A percentile compares a stretch with the other conserved stretches of the same genome.
Evolutionary conservation across 1,139 yeast genomes (phyloP).

Genomic region (Yamadazyma buinensis): DNA sequence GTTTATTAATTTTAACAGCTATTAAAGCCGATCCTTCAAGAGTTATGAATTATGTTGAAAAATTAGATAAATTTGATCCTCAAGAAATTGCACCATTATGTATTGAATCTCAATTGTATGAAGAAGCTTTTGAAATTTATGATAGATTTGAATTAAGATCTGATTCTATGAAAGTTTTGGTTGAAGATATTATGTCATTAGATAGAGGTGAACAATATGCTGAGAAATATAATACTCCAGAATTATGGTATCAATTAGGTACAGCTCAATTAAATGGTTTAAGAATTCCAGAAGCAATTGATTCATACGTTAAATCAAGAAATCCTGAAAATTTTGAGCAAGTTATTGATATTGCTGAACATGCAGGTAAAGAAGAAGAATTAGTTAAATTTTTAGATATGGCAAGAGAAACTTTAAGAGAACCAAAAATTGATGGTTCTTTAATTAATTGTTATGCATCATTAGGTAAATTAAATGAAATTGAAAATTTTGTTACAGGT

Average conservation of each 20-base stretch:
- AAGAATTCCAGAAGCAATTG: slow-evolving; percentile 87
- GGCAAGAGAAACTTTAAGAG: slow-evolving; percentile 94
- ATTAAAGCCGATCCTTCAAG: slow-evolving; percentile 90
- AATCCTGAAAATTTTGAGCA: slow-evolving; percentile 89
- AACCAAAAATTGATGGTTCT: slow-evolving; percentile 90
- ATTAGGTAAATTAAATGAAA: slow-evolving; percentile 69
- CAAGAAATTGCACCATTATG: slow-evolving; percentile 92
- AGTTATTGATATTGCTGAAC: slow-evolving; percentile 92
- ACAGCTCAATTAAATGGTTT: slow-evolving; percentile 93
- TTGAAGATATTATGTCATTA: slow-evolving; percentile 87
- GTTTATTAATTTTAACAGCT: slow-evolving; percentile 86
- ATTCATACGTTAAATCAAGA: slow-evolving; percentile 82
- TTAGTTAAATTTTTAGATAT: slow-evolving; percentile 79
- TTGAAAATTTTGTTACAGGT: slow-evolving; percentile 79
- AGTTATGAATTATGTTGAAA: slow-evolving; percentile 80
- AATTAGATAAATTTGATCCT: slow-evolving; percentile 87
- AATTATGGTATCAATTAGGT: slow-evolving; percentile 94
- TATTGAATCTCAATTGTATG: slow-evolving; percentile 81
- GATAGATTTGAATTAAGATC: slow-evolving; percentile 75
- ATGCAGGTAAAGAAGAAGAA: slow-evolving; percentile 95
- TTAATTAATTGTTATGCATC: slow-evolving; percentile 84
- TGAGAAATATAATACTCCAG: slow-evolving; percentile 81
- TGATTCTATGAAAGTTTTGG: slow-evolving; percentile 86
- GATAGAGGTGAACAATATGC: slow-evolving; percentile 95
- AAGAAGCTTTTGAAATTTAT: slow-evolving; percentile 93